Conservation (phyloP, 176 grass and related monocot genomes). For the Oryza meyeriana region DNA sequence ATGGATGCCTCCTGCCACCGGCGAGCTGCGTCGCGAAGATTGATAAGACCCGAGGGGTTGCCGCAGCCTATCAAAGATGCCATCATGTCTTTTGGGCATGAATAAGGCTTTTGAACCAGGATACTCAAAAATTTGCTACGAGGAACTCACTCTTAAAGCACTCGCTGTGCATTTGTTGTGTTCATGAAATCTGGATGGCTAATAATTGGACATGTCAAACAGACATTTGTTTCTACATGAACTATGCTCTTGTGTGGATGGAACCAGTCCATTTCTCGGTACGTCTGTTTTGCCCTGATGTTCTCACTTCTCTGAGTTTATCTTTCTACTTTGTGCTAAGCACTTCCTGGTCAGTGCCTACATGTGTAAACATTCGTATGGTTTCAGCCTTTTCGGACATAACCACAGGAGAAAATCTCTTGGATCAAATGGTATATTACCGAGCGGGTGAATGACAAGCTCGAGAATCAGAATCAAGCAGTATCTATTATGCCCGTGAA, state of each 20-base stretch:
- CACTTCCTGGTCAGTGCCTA: background rate
- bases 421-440: background rate
- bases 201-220: constrained; percentile 39
- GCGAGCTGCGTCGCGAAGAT: constrained; percentile 89
- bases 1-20: constrained; percentile 90
- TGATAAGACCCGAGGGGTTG: constrained; percentile 44
- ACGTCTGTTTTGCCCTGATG: background rate
- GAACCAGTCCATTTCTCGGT: background rate
- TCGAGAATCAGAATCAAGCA: no score
- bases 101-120: constrained; percentile 31
- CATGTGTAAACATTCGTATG: background rate
- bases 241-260: background rate
- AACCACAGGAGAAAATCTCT: background rate
- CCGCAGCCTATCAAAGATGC: background rate
- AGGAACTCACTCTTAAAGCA: background rate
- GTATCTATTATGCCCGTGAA: no score
- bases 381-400: background rate
- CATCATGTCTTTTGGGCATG: constrained; percentile 28
- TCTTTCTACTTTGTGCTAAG: background rate
- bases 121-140: background rate
- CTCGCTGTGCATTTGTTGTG: constrained; percentile 21
- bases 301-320: background rate
- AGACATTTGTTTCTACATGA: constrained; percentile 9
- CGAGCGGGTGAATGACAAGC: background rate
- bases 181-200: constrained; percentile 19